Evolutionary conservation across 1,284 basidiomycete genomes (phyloP).

Genomic region (Leucocoprinus gongylophorus): DNA sequence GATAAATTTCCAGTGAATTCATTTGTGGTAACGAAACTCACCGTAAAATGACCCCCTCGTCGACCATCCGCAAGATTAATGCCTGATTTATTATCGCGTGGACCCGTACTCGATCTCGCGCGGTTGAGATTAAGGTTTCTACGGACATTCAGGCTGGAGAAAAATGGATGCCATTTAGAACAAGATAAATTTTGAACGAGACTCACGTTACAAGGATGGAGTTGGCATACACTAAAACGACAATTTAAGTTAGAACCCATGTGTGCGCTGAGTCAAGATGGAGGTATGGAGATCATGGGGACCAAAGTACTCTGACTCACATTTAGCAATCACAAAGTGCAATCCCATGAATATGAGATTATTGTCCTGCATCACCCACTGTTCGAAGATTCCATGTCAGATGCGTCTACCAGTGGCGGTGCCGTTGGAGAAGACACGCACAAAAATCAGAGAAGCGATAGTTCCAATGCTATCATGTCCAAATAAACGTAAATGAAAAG

Average conservation of each 20-base stretch:
- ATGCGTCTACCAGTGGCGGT: neutral
- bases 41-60: slow-evolving; percentile 1
- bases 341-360: slow-evolving; percentile 25
- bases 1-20: neutral
- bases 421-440: slow-evolving; percentile 21
- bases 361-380: neutral
- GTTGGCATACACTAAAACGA: slow-evolving; percentile 19
- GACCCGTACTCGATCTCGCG: slow-evolving; percentile 1
- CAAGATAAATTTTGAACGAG: neutral
- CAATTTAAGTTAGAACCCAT: neutral
- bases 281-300: neutral
- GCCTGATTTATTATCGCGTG: neutral
- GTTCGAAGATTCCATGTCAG: neutral
- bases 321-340: slow-evolving; percentile 23
- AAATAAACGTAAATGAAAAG: neutral
- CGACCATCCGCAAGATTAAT: neutral
- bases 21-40: neutral
- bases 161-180: neutral
- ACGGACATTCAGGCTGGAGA: slow-evolving; percentile 5
- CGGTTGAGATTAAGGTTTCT: slow-evolving; percentile 4
- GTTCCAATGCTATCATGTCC: slow-evolving; percentile 35
- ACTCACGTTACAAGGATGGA: slow-evolving; percentile 20
- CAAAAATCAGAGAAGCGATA: slow-evolving; percentile 43
- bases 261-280: neutral
- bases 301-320: slow-evolving; percentile 10